Evolutionary conservation across 2,329 filamentous ascomycete species (phyloP), one percentile per base, ranked within the genome.

Genomic region (Macrophomina tecta): DNA sequence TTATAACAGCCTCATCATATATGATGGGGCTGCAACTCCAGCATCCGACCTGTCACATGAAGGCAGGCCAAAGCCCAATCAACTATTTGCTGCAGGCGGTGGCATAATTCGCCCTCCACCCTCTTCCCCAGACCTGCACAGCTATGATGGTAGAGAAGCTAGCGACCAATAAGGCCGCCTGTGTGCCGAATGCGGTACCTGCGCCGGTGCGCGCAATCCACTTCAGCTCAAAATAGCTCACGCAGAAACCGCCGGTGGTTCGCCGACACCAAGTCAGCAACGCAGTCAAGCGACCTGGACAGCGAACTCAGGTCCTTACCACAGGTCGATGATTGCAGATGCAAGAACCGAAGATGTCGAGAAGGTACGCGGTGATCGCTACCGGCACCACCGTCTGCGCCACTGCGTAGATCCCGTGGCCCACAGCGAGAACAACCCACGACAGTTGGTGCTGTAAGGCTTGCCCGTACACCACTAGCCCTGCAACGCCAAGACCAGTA

Each of bases 161-260:
- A 11, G 71, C 72, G 1, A 71, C 75, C 16, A 77, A 69, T 48
- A 79, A 74, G 46, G 73, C 73, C 36, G 75, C 76, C 67, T 79
- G 77, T 28, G 73, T 73, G 8, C 77, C 76, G 67, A 78, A 79
- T 4, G 72, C 70, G 9, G 76, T 69, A 0, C 69, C 76, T 18
- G 72, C 73, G 1, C 77, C 76, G 51, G 63, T 73, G 51, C 70
- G 72, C 9, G 64, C 63, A 28, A 75, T 74, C 76, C 76, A 78
- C 14, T 73, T 71, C 46, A 73, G 36, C 64, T 79, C 76, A 67
- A 78, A 78, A 63, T 77, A 79, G 6, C 72, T 72, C 0, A 78
- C 76, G 9, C 71, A 69, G 66, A 79, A 79, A 2, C 76, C 76
- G 34, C 73, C 71, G 56, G 72, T 72, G 6, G 73, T 70, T 71